Percentiles rank a stretch among this genome's conserved stretches.
Evolutionary conservation across 768 basidiomycete species (phyloP).

Genomic region (Kwoniella bestiolae): DNA sequence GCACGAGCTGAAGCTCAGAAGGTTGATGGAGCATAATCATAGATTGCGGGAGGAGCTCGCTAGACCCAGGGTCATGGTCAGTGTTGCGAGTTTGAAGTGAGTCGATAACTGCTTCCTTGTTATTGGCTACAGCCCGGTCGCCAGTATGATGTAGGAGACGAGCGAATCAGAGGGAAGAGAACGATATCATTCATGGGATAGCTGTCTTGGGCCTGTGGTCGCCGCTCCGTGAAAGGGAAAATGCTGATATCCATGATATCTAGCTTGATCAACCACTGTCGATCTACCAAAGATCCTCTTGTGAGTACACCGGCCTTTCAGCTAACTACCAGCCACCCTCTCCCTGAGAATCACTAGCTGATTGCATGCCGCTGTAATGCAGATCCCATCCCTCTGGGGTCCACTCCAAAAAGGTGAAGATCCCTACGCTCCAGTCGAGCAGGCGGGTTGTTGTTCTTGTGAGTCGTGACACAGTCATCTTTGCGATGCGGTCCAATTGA

Average conservation of each 20-base stretch:
- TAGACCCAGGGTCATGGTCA: conserved; percentile 83
- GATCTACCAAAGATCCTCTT: conserved; percentile 77
- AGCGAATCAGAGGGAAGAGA: too few species aligned
- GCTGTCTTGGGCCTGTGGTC: too few species aligned
- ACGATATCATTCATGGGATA: too few species aligned
- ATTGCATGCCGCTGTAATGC: conserved; percentile 9
- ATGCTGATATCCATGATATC: background rate
- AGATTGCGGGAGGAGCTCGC: conserved; percentile 87
- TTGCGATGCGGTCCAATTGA: background rate
- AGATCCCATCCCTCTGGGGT: conserved; percentile 99
- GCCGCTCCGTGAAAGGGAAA: background rate
- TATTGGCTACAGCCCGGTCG: too few species aligned
- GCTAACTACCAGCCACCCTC: conserved; percentile 9
- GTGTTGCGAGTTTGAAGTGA: conserved; percentile 87
- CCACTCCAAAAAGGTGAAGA: conserved; percentile 88
- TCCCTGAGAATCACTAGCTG: background rate
- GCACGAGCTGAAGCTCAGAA: conserved; percentile 94
- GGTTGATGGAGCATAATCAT: conserved; percentile 92
- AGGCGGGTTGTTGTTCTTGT: conserved; percentile 58
- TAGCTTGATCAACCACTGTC: conserved; percentile 93
- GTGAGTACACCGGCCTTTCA: conserved; percentile 31
- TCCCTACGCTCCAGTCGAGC: conserved; percentile 78
- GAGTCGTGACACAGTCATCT: conserved; percentile 6
- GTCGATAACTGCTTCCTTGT: conserved; percentile 45
- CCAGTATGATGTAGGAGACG: too few species aligned